A percentile compares a stretch with the other conserved stretches of the same genome.
These are phyloP conservation scores for Euphorbia peplus DNA, from an alignment of 345 rosid species.

Conservation along the genomic window DNA sequence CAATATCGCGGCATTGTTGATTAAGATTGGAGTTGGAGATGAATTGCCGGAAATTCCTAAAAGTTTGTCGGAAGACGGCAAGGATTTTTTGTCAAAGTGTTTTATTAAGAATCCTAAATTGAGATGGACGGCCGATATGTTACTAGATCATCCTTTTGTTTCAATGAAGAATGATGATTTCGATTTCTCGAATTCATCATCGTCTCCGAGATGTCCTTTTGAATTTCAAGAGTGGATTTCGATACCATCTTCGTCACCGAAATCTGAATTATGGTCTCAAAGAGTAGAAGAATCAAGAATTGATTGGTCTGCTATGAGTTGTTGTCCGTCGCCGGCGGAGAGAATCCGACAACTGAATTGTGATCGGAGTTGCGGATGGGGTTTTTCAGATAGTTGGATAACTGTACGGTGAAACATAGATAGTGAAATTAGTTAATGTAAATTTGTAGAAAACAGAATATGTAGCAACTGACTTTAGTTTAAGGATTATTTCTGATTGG, in stretches of 20 bases:
- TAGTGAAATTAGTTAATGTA: too few species aligned
- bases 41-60: conserved; percentile 30
- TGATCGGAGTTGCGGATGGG: conserved; percentile 12
- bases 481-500: conserved; percentile 1
- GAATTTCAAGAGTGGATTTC: conserved; percentile 22
- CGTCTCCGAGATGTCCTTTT: conserved; percentile 21
- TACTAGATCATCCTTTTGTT: conserved; percentile 31
- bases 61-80: conserved; percentile 23
- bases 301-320: not conserved
- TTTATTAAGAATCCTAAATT: conserved; percentile 25
- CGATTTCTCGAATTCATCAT: too few species aligned
- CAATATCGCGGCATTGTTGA: conserved; percentile 15
- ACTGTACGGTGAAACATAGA: conserved; percentile 18
- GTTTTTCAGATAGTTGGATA: conserved; percentile 14
- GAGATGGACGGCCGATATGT: conserved; percentile 41
- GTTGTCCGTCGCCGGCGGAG: conserved; percentile 2
- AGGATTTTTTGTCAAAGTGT: conserved; percentile 34
- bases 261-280: conserved; percentile 8
- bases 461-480: conserved; percentile 10
- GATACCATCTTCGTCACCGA: conserved; percentile 5
- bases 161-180: conserved; percentile 6
- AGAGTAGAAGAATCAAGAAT: not conserved
- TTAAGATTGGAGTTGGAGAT: conserved; percentile 19
- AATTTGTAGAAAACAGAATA: not conserved
- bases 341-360: conserved; percentile 18